These are phyloP conservation scores for Centaurea solstitialis DNA, from an alignment of 129 eudicot genomes.

Conservation along the genomic window DNA sequence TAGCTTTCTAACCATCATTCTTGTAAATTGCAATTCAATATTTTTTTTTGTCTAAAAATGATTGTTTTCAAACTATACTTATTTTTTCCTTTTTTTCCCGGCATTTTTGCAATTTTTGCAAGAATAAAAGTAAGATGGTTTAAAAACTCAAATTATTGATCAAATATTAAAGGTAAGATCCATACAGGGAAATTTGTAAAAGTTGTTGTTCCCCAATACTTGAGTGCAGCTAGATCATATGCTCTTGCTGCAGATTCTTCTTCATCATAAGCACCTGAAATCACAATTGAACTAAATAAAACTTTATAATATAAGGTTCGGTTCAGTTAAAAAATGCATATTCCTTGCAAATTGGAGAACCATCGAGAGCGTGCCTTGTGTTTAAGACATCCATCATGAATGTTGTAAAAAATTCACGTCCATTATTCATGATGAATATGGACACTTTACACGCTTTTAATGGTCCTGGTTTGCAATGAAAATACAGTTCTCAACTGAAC, in stretches of 20 bases:
- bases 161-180: not conserved
- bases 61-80: too few species aligned
- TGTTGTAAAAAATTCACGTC: not conserved
- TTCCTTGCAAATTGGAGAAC: not conserved
- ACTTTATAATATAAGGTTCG: not conserved
- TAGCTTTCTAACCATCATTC: too few species aligned
- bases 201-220: constrained; percentile 82
- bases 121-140: not conserved
- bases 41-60: too few species aligned
- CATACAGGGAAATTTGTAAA: constrained; percentile 70
- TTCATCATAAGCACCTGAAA: constrained; percentile 80
- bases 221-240: constrained; percentile 84
- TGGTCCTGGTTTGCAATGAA: not conserved
- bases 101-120: too few species aligned
- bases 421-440: not conserved
- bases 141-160: not conserved
- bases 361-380: not conserved
- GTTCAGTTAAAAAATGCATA: not conserved
- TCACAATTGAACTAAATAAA: not conserved
- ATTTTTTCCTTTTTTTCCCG: too few species aligned
- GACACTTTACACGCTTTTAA: not conserved
- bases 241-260: constrained; percentile 93
- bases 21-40: too few species aligned
- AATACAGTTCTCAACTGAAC: not conserved
- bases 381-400: not conserved